Evolutionary conservation across 495 filamentous ascomycete species (phyloP), one percentile per base, ranked within the genome.

Genomic region (Aspergillus cristatus): DNA sequence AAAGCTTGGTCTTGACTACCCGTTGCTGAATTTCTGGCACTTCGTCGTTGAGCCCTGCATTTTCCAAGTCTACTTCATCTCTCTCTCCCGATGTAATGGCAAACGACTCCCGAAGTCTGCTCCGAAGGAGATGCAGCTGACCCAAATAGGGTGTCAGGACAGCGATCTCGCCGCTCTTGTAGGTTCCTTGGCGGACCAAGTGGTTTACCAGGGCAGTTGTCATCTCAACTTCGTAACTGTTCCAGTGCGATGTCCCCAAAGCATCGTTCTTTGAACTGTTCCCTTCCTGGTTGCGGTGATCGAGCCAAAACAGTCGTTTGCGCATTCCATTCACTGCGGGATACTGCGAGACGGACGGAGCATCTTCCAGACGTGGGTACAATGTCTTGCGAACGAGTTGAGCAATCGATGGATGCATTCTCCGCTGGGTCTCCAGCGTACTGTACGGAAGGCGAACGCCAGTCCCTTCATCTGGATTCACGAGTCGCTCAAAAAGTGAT

Each of bases 121-220:
- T 56, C 6, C 70, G 63, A 18, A 91, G 63, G 26, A 70, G 73
- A 20, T 74, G 68, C 6, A 93, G 60, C 48, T 94, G 86, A 7
- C 81, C 80, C 6, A 79, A 54, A 46, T 88, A 87, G 0, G 82
- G 86, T 1, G 85, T 88, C 1, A 93, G 45, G 7, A 94, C 76
- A 2, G 85, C 83, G 51, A 94, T 89, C 34, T 93, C 82, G 0
- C 68, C 64, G 1, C 48, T 57, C 25, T 48, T n/a, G 45, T 90
- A 90, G 1, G 47, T 48, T 3, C 82, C 81, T 47, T 93, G 85
- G 1, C 63, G 62, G n/a, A 85, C 59, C 7, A 94, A 67, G 55
- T 94, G 84, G 2, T 68, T 69, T 2, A 91, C 78, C 1, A 93
- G 57, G 7, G 75, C 65, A 26, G 67, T 61, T 0, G 70, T 68